Conservation (phyloP, 441 rosid genomes). For the Jatropha multifida region DNA sequence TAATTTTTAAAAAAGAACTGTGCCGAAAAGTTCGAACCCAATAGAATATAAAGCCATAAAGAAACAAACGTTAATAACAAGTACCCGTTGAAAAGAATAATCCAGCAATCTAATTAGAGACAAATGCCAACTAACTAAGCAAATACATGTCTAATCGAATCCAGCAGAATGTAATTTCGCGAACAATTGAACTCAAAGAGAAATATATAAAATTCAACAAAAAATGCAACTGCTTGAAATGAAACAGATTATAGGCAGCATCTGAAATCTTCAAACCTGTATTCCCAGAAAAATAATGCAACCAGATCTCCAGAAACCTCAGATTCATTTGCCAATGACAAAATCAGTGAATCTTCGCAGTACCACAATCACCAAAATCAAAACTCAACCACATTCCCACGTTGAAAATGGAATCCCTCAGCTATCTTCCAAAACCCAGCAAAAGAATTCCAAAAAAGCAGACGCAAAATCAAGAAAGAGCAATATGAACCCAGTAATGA, state of each 20-base stretch:
- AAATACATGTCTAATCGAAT: conserved; percentile 3
- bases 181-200: not conserved
- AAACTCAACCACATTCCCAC: conserved; percentile 36
- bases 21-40: conserved; percentile 10
- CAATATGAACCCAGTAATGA: conserved; percentile 23
- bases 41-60: conserved; percentile 1
- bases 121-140: conserved; percentile 11
- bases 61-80: conserved; percentile 17
- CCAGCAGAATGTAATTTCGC: not conserved
- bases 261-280: conserved; percentile 39
- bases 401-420: conserved; percentile 23
- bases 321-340: conserved; percentile 51
- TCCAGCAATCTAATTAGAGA: conserved; percentile 11
- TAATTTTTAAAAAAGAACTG: conserved; percentile 10
- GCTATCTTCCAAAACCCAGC: not conserved
- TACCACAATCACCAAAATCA: conserved; percentile 22
- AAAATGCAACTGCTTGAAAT: not conserved
- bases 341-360: conserved; percentile 25
- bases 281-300: conserved; percentile 36
- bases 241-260: not conserved
- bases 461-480: conserved; percentile 1
- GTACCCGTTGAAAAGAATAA: not conserved
- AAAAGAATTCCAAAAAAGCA: not conserved
- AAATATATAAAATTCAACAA: not conserved
- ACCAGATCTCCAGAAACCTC: conserved; percentile 51